Conservation (phyloP, 2,329 filamentous ascomycete species). For the Colletotrichum salicis region DNA sequence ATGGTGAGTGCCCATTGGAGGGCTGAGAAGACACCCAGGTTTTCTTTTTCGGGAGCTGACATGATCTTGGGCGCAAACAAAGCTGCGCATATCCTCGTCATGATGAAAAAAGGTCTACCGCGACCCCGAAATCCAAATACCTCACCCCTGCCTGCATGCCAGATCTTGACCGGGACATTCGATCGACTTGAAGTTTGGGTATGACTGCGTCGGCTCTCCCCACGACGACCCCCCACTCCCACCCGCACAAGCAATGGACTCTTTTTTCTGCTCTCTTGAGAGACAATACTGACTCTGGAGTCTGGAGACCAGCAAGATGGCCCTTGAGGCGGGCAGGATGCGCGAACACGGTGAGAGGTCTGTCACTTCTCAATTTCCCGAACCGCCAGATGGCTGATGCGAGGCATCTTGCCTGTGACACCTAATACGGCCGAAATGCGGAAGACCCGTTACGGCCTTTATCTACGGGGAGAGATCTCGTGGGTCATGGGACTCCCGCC, state of each 20-base stretch:
- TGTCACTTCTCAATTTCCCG: conserved; percentile 13
- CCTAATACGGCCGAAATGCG: conserved; percentile 23
- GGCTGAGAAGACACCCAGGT: background rate
- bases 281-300: background rate
- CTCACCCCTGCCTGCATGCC: background rate
- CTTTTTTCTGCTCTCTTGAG: background rate
- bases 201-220: conserved; percentile 6
- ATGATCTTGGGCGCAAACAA: conserved; percentile 23
- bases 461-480: background rate
- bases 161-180: background rate
- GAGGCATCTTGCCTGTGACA: conserved; percentile 8
- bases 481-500: background rate
- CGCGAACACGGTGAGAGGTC: background rate
- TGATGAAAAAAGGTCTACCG: background rate
- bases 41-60: conserved; percentile 32
- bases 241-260: background rate
- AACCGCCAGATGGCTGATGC: background rate
- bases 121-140: conserved; percentile 1
- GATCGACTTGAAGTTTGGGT: conserved; percentile 5
- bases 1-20: background rate
- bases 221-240: background rate
- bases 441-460: conserved; percentile 30
- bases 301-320: background rate
- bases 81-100: conserved; percentile 19
- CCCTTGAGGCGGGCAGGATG: background rate